Conservation (phyloP, 2,329 filamentous ascomycete genomes). For the Cercospora sp. region DNA sequence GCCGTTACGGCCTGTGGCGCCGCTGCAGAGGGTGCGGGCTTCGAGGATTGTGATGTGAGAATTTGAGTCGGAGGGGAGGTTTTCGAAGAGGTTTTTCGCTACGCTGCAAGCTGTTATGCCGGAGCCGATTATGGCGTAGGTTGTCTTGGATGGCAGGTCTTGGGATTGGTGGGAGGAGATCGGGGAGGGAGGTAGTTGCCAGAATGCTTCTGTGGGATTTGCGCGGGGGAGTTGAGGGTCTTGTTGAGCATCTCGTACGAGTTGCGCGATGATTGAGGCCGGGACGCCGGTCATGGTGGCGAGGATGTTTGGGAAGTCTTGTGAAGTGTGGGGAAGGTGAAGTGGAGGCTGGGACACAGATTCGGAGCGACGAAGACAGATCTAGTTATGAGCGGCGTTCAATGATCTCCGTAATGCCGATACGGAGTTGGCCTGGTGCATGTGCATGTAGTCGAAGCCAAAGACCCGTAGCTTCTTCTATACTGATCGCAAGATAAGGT, state of each 20-base stretch:
- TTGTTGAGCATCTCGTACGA: slow-evolving; percentile 18
- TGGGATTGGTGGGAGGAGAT: slow-evolving; percentile 15
- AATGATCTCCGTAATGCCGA: neutral
- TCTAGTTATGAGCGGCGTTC: neutral
- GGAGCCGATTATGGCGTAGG: slow-evolving; percentile 27
- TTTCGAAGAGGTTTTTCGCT: slow-evolving; percentile 21
- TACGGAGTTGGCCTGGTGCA: neutral
- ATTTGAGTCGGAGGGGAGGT: slow-evolving; percentile 1
- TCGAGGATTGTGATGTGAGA: slow-evolving; percentile 22
- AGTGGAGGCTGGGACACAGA: neutral
- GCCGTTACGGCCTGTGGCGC: slow-evolving; percentile 27
- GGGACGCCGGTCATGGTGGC: slow-evolving; percentile 11
- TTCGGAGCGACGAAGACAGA: neutral
- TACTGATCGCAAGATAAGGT: neutral
- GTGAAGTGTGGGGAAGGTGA: neutral
- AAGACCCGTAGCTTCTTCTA: neutral
- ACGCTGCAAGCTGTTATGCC: slow-evolving; percentile 27
- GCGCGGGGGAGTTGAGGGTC: slow-evolving; percentile 22
- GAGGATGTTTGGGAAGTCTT: neutral
- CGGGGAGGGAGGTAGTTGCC: slow-evolving; percentile 18
- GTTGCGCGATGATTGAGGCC: slow-evolving; percentile 12
- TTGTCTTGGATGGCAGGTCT: slow-evolving; percentile 15
- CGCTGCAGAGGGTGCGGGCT: slow-evolving; percentile 21
- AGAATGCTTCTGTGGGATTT: slow-evolving; percentile 26
- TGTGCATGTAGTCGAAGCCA: neutral